Evolutionary conservation across 1,284 basidiomycete species (phyloP).

Genomic region (Athelia sp.): DNA sequence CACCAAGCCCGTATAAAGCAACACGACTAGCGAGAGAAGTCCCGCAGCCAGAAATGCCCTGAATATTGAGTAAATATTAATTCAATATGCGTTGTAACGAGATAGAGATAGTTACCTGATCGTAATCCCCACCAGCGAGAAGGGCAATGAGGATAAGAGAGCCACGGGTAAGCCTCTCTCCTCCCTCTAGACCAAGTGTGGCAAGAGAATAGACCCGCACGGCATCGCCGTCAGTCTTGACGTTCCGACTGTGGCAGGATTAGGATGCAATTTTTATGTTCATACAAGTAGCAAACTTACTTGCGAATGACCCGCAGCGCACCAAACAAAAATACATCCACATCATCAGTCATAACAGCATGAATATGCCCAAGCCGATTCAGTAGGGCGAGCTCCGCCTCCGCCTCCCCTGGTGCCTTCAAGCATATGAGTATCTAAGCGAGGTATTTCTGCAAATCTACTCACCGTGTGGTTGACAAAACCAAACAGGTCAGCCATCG

Average conservation of each 20-base stretch:
- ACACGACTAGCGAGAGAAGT: slow-evolving; percentile 29
- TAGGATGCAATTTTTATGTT: background rate
- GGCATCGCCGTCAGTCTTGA: slow-evolving; percentile 33
- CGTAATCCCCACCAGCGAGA: slow-evolving; percentile 65
- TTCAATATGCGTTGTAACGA: background rate
- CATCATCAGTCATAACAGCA: slow-evolving; percentile 61
- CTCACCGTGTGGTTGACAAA: slow-evolving; percentile 55
- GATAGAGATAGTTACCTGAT: slow-evolving; percentile 28
- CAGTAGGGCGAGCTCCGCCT: slow-evolving; percentile 62
- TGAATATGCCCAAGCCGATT: slow-evolving; percentile 49
- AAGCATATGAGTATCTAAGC: background rate
- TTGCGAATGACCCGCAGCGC: slow-evolving; percentile 29
- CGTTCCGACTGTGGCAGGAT: slow-evolving; percentile 31
- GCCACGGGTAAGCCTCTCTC: slow-evolving; percentile 38
- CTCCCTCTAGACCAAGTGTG: slow-evolving; percentile 26
- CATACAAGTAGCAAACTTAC: slow-evolving; percentile 13
- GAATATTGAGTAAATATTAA: slow-evolving; percentile 15
- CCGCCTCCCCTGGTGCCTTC: slow-evolving; percentile 60
- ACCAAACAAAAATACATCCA: slow-evolving; percentile 41
- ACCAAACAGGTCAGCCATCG: slow-evolving; percentile 50
- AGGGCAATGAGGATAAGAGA: slow-evolving; percentile 64
- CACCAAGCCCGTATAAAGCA: slow-evolving; percentile 35
- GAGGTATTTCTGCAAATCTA: background rate
- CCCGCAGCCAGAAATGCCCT: slow-evolving; percentile 30
- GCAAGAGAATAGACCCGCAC: slow-evolving; percentile 39